Evolutionary conservation across 768 basidiomycete genomes (phyloP), one percentile per base, ranked within the genome.

Genomic region (Clitopilus passeckerianus): DNA sequence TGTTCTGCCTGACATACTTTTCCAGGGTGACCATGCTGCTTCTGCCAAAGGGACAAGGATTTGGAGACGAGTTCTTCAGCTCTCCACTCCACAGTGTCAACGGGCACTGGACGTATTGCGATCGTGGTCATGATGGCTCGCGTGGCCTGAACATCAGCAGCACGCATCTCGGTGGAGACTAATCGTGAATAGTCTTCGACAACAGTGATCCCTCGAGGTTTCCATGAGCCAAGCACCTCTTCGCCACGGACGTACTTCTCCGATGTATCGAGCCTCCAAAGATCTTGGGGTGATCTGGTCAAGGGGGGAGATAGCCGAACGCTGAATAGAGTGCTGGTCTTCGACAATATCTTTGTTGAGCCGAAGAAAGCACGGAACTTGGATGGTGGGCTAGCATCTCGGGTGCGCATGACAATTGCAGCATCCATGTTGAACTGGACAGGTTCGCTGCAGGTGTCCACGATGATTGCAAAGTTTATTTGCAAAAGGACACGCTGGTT

Each of bases 201-300:
- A 9, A 94, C 86, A 0, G 89, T 88, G 24, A 98, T 81, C 8
- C 95, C 93, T 50, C 95, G 83, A 46, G 95, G 87, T 64, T 86
- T 90, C 95, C 96, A 98, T 18, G 79, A 71, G 6, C 82, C 86
- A 27, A 98, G 79, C 3, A 79, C 72, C 66, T 98, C 95, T 70
- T 98, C 95, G 7, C 96, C 96, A 50, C 88, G 83, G 0, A 99
- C 95, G 72, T 95, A 98, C 70, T 94, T 95, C 73, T 92, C 90
- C 27, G 91, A 87, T 0, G 96, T 98, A 74, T 99, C 94, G 56
- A 98, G 77, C 41, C 95, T 79, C 97, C 96, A 98, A 14, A 99
- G 78, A 63, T 98, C 95, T 69, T 86, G 86, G 1, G 93, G 83
- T 0, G 90, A 94, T 46, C 93, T 86, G 18, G 92, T 93, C 61